Conservation (phyloP, 495 filamentous ascomycete genomes). For the Penicillium egyptiacum region DNA sequence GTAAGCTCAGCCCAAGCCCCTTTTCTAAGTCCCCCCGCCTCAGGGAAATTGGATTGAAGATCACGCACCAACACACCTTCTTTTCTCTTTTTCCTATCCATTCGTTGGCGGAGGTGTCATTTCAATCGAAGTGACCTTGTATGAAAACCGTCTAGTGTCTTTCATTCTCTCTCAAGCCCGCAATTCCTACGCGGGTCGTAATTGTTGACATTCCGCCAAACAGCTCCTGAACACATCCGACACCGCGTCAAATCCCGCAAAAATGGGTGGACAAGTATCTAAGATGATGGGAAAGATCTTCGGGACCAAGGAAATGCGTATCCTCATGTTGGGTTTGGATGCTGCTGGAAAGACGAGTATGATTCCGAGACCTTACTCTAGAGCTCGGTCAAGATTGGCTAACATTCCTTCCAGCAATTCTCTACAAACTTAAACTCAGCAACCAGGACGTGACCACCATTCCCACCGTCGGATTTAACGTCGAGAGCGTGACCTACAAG, state of each 20-base stretch:
- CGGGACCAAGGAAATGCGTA: constrained; percentile 96
- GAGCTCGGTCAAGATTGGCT: constrained; percentile 10
- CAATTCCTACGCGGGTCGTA: background rate
- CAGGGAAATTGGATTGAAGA: constrained; percentile 16
- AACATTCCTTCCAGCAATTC: constrained; percentile 61
- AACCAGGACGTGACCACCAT: constrained; percentile 99
- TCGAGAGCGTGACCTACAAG: constrained; percentile 98
- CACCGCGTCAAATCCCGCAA: constrained; percentile 29
- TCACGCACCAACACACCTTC: constrained; percentile 8
- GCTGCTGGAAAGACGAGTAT: constrained; percentile 96
- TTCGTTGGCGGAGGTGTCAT: constrained; percentile 1
- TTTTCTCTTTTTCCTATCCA: constrained; percentile 2
- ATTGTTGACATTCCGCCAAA: constrained; percentile 10
- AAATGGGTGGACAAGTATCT: constrained; percentile 78
- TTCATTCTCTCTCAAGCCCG: background rate
- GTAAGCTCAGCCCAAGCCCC: constrained; percentile 38
- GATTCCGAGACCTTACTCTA: constrained; percentile 18
- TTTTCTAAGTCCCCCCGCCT: constrained; percentile 38
- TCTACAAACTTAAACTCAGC: constrained; percentile 97
- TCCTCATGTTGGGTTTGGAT: constrained; percentile 96
- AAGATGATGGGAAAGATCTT: constrained; percentile 97
- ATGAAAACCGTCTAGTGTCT: background rate
- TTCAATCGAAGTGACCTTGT: background rate
- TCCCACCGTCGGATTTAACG: constrained; percentile 98
- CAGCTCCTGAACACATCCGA: constrained; percentile 3